A percentile compares a stretch with the other conserved stretches of the same genome.
phyloP scores from a whole-genome alignment of 768 basidiomycete genomes.

The Tylopilus sp. region DNA sequence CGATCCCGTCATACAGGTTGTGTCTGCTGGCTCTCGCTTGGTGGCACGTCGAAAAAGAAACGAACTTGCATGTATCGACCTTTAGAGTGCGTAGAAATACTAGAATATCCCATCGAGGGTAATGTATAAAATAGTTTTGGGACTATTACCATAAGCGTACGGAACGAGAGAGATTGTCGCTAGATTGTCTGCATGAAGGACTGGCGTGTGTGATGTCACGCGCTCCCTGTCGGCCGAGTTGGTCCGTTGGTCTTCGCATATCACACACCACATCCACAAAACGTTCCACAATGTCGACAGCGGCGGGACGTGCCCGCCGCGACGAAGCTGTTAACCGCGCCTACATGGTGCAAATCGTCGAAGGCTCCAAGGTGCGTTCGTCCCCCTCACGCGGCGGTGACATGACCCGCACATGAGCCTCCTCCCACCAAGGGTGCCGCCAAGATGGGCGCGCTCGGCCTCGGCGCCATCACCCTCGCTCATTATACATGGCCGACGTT shows the following conservation, averaged over 20 bases:
- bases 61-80: constrained; percentile 30
- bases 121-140: neutral
- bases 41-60: constrained; percentile 40
- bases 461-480: constrained; percentile 57
- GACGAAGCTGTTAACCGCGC: constrained; percentile 57
- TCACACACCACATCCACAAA: neutral
- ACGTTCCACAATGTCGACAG: constrained; percentile 22
- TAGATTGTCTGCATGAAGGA: neutral
- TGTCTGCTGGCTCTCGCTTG: constrained; percentile 31
- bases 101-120: neutral
- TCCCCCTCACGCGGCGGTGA: too few relatives aligned
- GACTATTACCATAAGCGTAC: neutral
- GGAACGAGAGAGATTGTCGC: neutral
- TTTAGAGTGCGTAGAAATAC: constrained; percentile 16
- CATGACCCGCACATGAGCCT: too few relatives aligned
- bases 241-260: constrained; percentile 4
- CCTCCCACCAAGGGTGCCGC: constrained; percentile 65
- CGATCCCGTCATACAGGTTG: constrained; percentile 38
- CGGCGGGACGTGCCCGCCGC: constrained; percentile 36
- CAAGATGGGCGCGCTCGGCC: constrained; percentile 49
- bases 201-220: neutral
- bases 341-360: constrained; percentile 54
- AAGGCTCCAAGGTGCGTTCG: constrained; percentile 50
- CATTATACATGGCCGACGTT: constrained; percentile 75
- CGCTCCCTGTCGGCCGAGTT: neutral